Percentiles rank a stretch among this genome's conserved stretches.
Conservation (phyloP, 345 rosid species). For the Eucalyptus shirleyi region DNA sequence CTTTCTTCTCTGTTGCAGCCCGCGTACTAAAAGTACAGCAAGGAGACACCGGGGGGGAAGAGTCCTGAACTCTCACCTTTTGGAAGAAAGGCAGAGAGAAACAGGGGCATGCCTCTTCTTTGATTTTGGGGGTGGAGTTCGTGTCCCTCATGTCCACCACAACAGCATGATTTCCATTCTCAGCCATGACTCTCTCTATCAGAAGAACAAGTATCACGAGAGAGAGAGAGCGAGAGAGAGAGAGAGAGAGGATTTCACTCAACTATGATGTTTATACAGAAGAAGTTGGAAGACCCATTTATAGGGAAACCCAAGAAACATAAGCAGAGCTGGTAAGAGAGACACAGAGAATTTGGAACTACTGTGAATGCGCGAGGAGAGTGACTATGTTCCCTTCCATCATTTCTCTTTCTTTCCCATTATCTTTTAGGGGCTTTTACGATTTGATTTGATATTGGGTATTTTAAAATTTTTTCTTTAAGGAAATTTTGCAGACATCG, state of each 20-base stretch:
- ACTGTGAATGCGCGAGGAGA: background rate
- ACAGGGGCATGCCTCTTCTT: constrained; percentile 21
- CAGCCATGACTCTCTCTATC: constrained; percentile 28
- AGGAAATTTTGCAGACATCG: background rate
- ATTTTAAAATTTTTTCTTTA: background rate
- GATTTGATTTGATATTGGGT: background rate
- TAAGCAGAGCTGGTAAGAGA: background rate
- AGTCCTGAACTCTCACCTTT: constrained; percentile 27
- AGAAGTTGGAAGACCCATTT: background rate
- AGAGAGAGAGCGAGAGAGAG: background rate
- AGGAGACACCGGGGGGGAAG: background rate
- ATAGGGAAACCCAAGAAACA: background rate
- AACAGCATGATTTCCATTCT: constrained; percentile 30
- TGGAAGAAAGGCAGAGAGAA: constrained; percentile 69
- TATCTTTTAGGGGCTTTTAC: background rate
- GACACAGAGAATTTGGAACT: background rate
- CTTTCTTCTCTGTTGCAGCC: background rate
- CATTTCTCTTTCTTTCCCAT: background rate
- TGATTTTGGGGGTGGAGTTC: constrained; percentile 3
- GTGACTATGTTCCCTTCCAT: background rate
- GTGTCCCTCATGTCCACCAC: constrained; percentile 35
- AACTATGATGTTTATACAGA: background rate
- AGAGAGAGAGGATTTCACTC: background rate
- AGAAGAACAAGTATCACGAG: background rate
- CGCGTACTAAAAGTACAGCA: background rate